These are phyloP conservation scores for Pseudogymnoascus sp. DNA, from an alignment of 2,329 filamentous ascomycete species.

Conservation along the genomic window DNA sequence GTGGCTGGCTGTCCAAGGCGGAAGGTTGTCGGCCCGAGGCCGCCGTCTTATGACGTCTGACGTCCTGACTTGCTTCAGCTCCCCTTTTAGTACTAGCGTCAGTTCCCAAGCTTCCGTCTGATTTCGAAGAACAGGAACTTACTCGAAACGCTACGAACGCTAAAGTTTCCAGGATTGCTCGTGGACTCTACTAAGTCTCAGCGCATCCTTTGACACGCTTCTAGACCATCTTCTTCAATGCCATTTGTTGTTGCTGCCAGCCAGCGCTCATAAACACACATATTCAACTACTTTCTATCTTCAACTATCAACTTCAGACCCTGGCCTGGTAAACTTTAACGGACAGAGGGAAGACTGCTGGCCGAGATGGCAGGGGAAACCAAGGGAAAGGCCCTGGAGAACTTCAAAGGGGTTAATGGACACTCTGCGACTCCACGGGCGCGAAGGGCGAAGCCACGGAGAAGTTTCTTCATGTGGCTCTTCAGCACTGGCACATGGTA, in stretches of 20 bases:
- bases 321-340: neutral
- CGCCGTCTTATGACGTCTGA: neutral
- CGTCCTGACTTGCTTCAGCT: slow-evolving; percentile 6
- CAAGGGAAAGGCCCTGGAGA: slow-evolving; percentile 33
- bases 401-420: slow-evolving; percentile 34
- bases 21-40: slow-evolving; percentile 3
- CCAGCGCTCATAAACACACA: slow-evolving; percentile 8
- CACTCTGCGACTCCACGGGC: slow-evolving; percentile 32
- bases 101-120: slow-evolving; percentile 5
- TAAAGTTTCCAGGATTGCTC: slow-evolving; percentile 8
- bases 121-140: slow-evolving; percentile 11
- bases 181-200: slow-evolving; percentile 9
- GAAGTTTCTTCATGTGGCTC: slow-evolving; percentile 26
- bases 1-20: neutral
- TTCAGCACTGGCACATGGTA: slow-evolving; percentile 52
- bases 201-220: slow-evolving; percentile 7
- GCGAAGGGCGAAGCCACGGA: slow-evolving; percentile 21
- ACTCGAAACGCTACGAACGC: slow-evolving; percentile 11
- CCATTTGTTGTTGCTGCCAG: slow-evolving; percentile 11
- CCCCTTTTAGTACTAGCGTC: slow-evolving; percentile 5
- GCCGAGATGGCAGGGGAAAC: slow-evolving; percentile 33
- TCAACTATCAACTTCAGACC: neutral
- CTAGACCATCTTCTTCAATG: slow-evolving; percentile 5
- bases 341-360: neutral
- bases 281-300: neutral